A percentile compares a stretch with the other conserved stretches of the same genome.
phyloP scores from a whole-genome alignment of 2,329 filamentous ascomycete species.

The Scytalidium lignicola region DNA sequence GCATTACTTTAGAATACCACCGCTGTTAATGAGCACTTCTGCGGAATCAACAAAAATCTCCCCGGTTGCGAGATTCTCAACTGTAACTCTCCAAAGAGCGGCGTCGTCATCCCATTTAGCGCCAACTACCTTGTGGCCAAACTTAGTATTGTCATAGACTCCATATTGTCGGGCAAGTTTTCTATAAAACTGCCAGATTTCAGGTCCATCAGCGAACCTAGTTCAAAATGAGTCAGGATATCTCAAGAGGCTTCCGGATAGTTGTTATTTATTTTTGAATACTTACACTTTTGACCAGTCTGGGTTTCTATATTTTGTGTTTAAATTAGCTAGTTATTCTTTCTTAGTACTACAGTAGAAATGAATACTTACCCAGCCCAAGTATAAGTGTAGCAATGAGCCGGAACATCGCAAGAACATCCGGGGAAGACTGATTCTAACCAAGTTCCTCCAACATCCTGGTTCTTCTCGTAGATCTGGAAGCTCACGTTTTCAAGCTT shows the following conservation, averaged over 20 bases:
- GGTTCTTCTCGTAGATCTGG: conserved; percentile 1
- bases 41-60: conserved; percentile 40
- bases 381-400: background rate
- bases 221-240: no score
- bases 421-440: conserved; percentile 45
- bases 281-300: conserved; percentile 52
- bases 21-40: conserved; percentile 51
- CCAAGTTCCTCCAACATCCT: background rate
- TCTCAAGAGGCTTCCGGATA: no score
- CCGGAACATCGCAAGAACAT: conserved; percentile 28
- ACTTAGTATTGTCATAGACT: conserved; percentile 53
- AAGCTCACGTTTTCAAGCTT: background rate
- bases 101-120: conserved; percentile 48
- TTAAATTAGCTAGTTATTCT: no score
- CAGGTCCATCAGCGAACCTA: conserved; percentile 44
- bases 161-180: conserved; percentile 56
- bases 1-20: conserved; percentile 27
- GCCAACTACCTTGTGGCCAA: conserved; percentile 49
- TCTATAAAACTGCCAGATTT: conserved; percentile 66
- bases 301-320: conserved; percentile 30
- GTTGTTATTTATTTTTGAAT: no score
- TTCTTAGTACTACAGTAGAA: no score
- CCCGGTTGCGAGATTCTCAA: conserved; percentile 34
- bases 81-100: conserved; percentile 45
- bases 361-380: background rate